Evolutionary conservation across 2,329 filamentous ascomycete species (phyloP).

Genomic region (Metarhizium rileyi): DNA sequence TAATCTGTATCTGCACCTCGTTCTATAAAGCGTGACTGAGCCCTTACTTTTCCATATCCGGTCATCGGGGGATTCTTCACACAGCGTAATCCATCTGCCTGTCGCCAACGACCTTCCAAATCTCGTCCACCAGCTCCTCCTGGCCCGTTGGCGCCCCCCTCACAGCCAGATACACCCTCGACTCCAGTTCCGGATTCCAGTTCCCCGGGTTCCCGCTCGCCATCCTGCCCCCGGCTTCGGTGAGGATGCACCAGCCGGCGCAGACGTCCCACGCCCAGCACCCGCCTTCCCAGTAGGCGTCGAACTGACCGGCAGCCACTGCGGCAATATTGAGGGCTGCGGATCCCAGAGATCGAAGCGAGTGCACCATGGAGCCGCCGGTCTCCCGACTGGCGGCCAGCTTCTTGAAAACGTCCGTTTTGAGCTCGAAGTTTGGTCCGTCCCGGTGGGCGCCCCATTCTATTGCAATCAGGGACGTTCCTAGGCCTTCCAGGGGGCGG

Average conservation of each 20-base stretch:
- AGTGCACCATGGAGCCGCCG: slow-evolving; percentile 69
- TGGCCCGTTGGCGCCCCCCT: slow-evolving; percentile 50
- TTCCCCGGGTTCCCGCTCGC: slow-evolving; percentile 63
- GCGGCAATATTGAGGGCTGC: slow-evolving; percentile 68
- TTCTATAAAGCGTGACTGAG: not conserved
- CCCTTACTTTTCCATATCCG: not conserved
- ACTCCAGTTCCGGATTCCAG: slow-evolving; percentile 54
- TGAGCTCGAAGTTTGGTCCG: slow-evolving; percentile 62
- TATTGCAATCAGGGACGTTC: slow-evolving; percentile 53
- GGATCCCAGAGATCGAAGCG: slow-evolving; percentile 58
- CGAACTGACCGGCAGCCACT: slow-evolving; percentile 61
- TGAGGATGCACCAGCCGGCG: slow-evolving; percentile 68
- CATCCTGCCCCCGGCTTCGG: slow-evolving; percentile 65
- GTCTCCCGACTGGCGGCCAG: slow-evolving; percentile 47
- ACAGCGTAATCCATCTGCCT: slow-evolving; percentile 38
- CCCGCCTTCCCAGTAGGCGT: slow-evolving; percentile 74
- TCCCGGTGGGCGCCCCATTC: slow-evolving; percentile 65
- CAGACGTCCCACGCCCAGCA: slow-evolving; percentile 84
- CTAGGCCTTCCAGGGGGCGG: slow-evolving; percentile 49
- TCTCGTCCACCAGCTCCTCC: slow-evolving; percentile 52
- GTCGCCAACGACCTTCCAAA: slow-evolving; percentile 52
- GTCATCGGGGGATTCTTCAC: slow-evolving; percentile 2
- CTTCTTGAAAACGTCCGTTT: slow-evolving; percentile 54
- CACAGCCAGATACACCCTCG: slow-evolving; percentile 52
- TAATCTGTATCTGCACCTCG: not conserved